Conservation (phyloP, 78 protist genomes). For the Planoprotostelium fungivorum region DNA sequence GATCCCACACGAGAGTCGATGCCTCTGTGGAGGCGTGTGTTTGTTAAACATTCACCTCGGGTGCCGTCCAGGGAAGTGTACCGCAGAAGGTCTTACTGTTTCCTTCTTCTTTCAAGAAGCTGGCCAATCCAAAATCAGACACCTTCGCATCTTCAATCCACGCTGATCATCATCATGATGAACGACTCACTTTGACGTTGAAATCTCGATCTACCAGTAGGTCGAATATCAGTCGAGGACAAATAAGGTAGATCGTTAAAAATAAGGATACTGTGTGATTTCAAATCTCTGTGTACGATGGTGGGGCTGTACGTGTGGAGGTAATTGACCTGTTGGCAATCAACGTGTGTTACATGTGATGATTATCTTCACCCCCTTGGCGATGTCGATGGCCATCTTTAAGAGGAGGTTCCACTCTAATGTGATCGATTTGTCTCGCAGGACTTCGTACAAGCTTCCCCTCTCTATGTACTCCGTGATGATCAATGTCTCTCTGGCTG, state of each 20-base stretch:
- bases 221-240: background rate
- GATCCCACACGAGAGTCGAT: no score
- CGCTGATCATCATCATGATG: slow-evolving; percentile 9
- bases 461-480: slow-evolving; percentile 45
- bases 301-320: slow-evolving; percentile 57
- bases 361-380: no score
- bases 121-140: slow-evolving; percentile 49
- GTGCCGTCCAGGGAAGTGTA: slow-evolving; percentile 58
- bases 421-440: slow-evolving; percentile 13
- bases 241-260: background rate
- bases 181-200: background rate
- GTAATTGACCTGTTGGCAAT: no score
- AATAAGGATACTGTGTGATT: slow-evolving; percentile 45
- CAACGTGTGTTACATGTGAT: no score
- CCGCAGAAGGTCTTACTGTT: slow-evolving; percentile 49
- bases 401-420: slow-evolving; percentile 28
- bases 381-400: slow-evolving; percentile 31
- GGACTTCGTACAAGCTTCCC: slow-evolving; percentile 34
- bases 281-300: slow-evolving; percentile 57
- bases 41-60: no score
- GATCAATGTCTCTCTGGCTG: slow-evolving; percentile 5
- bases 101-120: slow-evolving; percentile 7
- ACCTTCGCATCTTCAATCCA: slow-evolving; percentile 36
- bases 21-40: no score
- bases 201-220: background rate